These are phyloP conservation scores for Fraxinus angustifolia DNA, from an alignment of 305 asterid genomes.

Conservation along the genomic window DNA sequence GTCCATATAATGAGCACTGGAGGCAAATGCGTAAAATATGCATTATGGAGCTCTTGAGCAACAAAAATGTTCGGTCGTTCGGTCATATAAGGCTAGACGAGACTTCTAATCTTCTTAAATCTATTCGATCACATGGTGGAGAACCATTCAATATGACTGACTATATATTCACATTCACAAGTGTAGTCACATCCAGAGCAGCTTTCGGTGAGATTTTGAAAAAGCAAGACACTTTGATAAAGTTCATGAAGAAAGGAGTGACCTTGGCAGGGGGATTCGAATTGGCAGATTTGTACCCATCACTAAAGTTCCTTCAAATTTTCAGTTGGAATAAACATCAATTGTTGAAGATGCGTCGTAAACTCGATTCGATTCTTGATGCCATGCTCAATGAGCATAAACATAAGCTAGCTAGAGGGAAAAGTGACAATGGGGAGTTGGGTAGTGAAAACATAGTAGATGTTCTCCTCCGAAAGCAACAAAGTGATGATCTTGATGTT, in stretches of 20 bases:
- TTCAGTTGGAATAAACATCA: conserved; percentile 13
- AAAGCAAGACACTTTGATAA: conserved; percentile 3
- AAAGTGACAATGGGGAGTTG: background rate
- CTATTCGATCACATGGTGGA: background rate
- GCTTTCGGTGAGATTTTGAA: conserved; percentile 15
- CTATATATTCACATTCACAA: background rate
- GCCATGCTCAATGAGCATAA: conserved; percentile 13
- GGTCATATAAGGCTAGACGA: conserved; percentile 7
- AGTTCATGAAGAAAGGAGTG: background rate
- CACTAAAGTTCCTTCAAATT: conserved; percentile 13
- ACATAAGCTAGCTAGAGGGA: background rate
- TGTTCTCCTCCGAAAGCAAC: background rate
- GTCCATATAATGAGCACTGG: background rate
- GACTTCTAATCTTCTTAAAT: background rate
- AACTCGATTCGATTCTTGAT: conserved; percentile 20
- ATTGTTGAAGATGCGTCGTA: background rate
- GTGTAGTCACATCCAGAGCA: conserved; percentile 7
- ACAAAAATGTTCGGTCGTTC: conserved; percentile 16
- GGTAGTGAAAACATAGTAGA: conserved; percentile 21
- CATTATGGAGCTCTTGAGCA: background rate
- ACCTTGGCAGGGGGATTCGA: conserved; percentile 16
- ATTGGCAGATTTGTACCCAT: background rate
- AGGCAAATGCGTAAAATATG: background rate
- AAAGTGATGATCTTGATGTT: conserved; percentile 1
- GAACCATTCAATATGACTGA: background rate